Base-by-base conservation (phyloP, 2,329 filamentous ascomycete genomes). In the Penicillium rolfsii region DNA sequence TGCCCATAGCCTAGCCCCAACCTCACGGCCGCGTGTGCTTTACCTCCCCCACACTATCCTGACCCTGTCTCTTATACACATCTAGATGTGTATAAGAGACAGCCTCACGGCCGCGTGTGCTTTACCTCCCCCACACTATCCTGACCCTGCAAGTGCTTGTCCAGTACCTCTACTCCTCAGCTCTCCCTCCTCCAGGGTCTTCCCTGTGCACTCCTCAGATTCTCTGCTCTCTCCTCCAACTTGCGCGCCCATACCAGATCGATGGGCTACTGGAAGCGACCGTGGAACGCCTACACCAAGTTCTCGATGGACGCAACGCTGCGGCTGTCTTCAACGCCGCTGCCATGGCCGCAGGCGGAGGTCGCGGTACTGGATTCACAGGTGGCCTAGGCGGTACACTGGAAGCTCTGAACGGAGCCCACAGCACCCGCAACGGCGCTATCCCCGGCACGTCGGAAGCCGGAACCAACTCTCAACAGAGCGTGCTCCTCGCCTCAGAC, bases 311-410 rank as follows among this genome's bases (percentile, higher is more conserved):
- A 52, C 86, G 94, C 50, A 99, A 98, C 68, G 94, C 95, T 0
- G 95, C 95, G 0, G 95, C 95, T 5, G 93, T 99, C 0, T 99
- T 99, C 82, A 99, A 99, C 67, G 95, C 95, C 0, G 95, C 94
- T 0, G 95, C 95, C 56, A 98, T 98, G 95, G 95, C 93, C 0
- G 95, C 95, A 1, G 95, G 95, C 11, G 93, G 95, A 28, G 95
- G 95, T 0, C 87, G 93, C 52, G 91, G 91, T 52, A 91, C 94
- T 30, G 88, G 90, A 56, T 91, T 87, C 70, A 79, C 83, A 40
- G 87, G 85, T 68, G 82, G 86, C 5, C 78, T 82, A 6, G 79
- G 77, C 50, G 77, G 77, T 26, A 80, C 71, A 4, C 72, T 77
- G 35, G 78, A 76, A 68, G 80, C 64, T 65, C 76, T 72, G 75